Evolutionary conservation across 2,329 filamentous ascomycete species (phyloP).

Genomic region (Cryoendolithus antarcticus): DNA sequence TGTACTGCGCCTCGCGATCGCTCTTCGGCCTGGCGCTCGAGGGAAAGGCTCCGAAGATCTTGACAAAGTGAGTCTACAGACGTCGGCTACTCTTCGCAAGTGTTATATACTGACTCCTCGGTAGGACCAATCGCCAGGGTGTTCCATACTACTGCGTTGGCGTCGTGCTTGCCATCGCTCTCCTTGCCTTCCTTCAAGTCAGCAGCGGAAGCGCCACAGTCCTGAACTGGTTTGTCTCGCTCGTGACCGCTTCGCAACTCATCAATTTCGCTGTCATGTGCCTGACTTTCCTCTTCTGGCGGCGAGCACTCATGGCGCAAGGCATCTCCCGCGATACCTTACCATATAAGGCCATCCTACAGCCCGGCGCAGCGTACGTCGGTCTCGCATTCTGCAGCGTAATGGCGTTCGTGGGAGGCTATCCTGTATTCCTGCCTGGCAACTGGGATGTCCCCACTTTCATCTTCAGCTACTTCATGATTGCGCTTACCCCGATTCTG

Average conservation of each 20-base stretch:
- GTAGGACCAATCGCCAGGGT: constrained; percentile 48
- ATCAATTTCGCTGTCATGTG: constrained; percentile 60
- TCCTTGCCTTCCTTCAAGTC: constrained; percentile 62
- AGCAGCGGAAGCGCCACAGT: constrained; percentile 54
- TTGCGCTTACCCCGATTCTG: constrained; percentile 55
- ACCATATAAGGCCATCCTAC: constrained; percentile 54
- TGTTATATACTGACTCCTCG: no score
- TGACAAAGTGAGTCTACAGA: constrained; percentile 1
- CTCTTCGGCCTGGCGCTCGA: constrained; percentile 56
- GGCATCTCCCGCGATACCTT: constrained; percentile 52
- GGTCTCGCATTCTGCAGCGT: constrained; percentile 41
- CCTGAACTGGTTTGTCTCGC: constrained; percentile 56
- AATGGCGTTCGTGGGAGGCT: constrained; percentile 66
- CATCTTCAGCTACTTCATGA: constrained; percentile 61
- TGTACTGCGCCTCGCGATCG: constrained; percentile 55
- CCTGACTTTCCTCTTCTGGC: constrained; percentile 58
- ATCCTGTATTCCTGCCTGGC: constrained; percentile 58
- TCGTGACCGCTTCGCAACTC: constrained; percentile 61
- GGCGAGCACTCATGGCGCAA: constrained; percentile 55
- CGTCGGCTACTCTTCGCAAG: neutral
- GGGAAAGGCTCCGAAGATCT: constrained; percentile 33
- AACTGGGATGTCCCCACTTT: constrained; percentile 58
- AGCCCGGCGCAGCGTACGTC: constrained; percentile 60
- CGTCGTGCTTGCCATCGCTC: constrained; percentile 51
- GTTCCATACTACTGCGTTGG: constrained; percentile 63